Evolutionary conservation across 192 early-diverging fungal species (phyloP), one percentile per base, ranked within the genome.

Genomic region (Coemansia sp.): DNA sequence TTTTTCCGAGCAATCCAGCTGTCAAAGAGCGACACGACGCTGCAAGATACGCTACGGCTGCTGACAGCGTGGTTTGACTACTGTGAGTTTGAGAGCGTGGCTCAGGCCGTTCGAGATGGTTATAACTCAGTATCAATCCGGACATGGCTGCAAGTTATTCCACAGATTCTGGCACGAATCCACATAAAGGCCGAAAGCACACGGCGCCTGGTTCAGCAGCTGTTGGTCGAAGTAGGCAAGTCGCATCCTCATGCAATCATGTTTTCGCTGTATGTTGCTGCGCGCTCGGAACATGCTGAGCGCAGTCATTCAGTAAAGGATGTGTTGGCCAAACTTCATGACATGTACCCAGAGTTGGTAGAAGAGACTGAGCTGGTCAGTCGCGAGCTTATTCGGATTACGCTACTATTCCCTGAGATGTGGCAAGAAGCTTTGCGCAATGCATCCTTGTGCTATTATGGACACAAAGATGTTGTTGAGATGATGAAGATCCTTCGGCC

Each of bases 91-190:
- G 82, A 85, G 14, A 90, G 96, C 55, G 96, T 99, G n/a, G 91
- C 89, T 62, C 78, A 83, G 25, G 92, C 94, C 1, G 87, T 99
- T 51, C 87, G 79, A 19, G 92, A 94, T 58, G 94, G 93, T 0
- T 93, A 97, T 74, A 87, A 86, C 15, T 87, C 76, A 25, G 92
- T 98, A 14, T 91, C 86, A 54, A 91, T 97, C 58, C 92, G 94
- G 52, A 94, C 93, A 1, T 99, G 97, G 97, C 79, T 99, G 50
- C 94, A 99, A 82, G 97, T 99, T 23, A 98, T 99, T 67, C 97
- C 97, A n/a, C 96, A 98, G 83, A 79, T 99, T 17, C 96, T 99
- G 85, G 97, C 95, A 0, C 86, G 96, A 47, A 95, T 98, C 62
- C 93, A 98, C 58, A 87, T 92, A 1, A 87, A 89, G 19, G 89